A percentile compares a stretch with the other conserved stretches of the same genome.
These are phyloP conservation scores for Crithidia bombi DNA, from an alignment of 208 protist species.

Conservation along the genomic window DNA sequence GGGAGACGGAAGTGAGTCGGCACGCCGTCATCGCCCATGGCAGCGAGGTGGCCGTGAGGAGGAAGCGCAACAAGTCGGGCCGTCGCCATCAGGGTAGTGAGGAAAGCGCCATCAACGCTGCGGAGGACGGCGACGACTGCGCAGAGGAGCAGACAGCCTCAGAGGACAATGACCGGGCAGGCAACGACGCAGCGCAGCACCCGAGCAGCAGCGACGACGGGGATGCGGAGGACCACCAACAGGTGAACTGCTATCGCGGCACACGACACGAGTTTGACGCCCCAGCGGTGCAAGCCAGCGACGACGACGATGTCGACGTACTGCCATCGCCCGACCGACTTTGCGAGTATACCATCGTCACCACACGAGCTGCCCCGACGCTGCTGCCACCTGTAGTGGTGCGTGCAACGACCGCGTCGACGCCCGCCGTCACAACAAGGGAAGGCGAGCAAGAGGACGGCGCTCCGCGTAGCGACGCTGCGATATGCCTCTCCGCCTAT, in stretches of 20 bases:
- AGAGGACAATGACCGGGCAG: not conserved
- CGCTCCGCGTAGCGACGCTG: not conserved
- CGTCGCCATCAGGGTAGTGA: not conserved
- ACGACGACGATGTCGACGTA: not conserved
- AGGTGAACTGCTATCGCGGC: conserved; percentile 2
- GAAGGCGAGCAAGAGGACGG: too few species aligned
- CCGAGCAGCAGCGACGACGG: not conserved
- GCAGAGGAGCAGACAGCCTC: not conserved
- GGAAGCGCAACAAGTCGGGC: not conserved
- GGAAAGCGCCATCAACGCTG: not conserved
- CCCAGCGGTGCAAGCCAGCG: not conserved
- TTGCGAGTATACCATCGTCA: conserved; percentile 23
- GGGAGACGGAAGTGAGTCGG: conserved; percentile 4
- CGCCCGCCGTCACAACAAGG: too few species aligned
- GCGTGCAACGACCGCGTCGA: too few species aligned
- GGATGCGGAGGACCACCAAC: not conserved
- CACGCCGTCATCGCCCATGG: conserved; percentile 3
- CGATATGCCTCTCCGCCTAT: conserved; percentile 11
- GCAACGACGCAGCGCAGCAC: not conserved
- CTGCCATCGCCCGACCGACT: not conserved
- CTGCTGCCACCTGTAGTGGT: conserved; percentile 27
- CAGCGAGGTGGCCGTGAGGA: not conserved
- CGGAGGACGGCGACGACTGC: not conserved
- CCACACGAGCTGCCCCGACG: not conserved
- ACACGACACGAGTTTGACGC: conserved; percentile 12